Conservation (phyloP, 2,329 filamentous ascomycete genomes). For the Tricladium varicosporioides region DNA sequence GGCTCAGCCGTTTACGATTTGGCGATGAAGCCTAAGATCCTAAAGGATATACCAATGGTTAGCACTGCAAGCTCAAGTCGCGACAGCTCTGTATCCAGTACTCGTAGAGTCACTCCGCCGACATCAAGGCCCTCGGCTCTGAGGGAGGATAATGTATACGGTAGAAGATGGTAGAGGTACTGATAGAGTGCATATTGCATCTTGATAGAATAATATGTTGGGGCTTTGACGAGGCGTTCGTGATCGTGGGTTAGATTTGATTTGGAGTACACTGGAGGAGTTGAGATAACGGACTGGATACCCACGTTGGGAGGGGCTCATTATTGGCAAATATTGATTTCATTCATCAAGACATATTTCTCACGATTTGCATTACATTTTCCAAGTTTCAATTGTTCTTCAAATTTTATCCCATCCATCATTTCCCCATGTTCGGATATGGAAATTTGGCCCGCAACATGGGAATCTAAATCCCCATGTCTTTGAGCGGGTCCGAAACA, state of each 20-base stretch:
- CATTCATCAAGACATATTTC: neutral
- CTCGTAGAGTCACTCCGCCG: conserved; percentile 23
- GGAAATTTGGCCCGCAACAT: no score
- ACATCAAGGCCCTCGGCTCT: conserved; percentile 2
- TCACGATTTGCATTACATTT: neutral
- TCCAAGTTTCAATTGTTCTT: no score
- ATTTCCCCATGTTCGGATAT: no score
- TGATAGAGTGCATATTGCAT: neutral
- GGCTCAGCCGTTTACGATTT: conserved; percentile 22
- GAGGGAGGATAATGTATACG: conserved; percentile 33
- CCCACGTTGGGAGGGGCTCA: neutral
- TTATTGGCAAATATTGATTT: no score
- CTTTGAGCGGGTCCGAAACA: no score
- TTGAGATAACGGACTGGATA: neutral
- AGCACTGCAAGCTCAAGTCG: conserved; percentile 15
- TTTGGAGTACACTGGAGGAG: neutral
- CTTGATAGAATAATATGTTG: neutral
- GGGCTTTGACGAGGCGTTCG: neutral
- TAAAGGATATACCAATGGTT: conserved; percentile 25
- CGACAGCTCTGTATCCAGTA: conserved; percentile 19
- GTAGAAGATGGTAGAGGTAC: conserved; percentile 29
- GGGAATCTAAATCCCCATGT: no score
- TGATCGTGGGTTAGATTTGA: no score
- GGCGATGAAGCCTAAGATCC: conserved; percentile 28
- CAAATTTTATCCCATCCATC: no score